These are phyloP conservation scores for Striga asiatica DNA, from an alignment of 257 asterid species.

Conservation along the genomic window DNA sequence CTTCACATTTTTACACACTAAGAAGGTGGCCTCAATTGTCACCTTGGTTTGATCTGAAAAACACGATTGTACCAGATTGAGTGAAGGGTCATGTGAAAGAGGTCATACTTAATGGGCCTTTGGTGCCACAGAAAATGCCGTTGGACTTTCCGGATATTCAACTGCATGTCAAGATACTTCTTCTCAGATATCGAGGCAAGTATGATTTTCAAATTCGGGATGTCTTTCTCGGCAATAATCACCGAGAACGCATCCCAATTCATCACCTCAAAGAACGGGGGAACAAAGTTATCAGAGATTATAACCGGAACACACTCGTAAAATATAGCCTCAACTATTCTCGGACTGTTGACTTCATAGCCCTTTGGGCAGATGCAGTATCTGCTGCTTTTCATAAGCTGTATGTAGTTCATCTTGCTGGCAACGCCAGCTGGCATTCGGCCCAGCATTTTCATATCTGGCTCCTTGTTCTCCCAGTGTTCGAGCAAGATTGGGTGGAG, in stretches of 20 bases:
- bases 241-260: slow-evolving; percentile 69
- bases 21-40: not conserved
- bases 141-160: slow-evolving; percentile 53
- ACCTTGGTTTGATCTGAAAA: slow-evolving; percentile 58
- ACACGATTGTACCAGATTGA: slow-evolving; percentile 87
- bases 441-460: slow-evolving; percentile 61
- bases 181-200: slow-evolving; percentile 48
- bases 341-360: slow-evolving; percentile 85
- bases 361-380: slow-evolving; percentile 91
- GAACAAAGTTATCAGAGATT: slow-evolving; percentile 81
- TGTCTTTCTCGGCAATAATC: slow-evolving; percentile 60
- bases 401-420: slow-evolving; percentile 78
- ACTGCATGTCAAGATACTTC: slow-evolving; percentile 61
- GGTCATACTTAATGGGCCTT: slow-evolving; percentile 62
- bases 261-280: slow-evolving; percentile 76
- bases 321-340: slow-evolving; percentile 78
- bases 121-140: slow-evolving; percentile 83
- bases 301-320: slow-evolving; percentile 87
- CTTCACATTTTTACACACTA: not conserved
- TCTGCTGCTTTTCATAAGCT: slow-evolving; percentile 78
- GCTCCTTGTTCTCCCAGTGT: slow-evolving; percentile 58
- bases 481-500: slow-evolving; percentile 64
- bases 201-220: slow-evolving; percentile 44
- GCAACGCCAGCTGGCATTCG: slow-evolving; percentile 78
- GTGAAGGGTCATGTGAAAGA: slow-evolving; percentile 92